phyloP scores from a whole-genome alignment of 2,329 filamentous ascomycete species.

The Diaporthe velutina region DNA sequence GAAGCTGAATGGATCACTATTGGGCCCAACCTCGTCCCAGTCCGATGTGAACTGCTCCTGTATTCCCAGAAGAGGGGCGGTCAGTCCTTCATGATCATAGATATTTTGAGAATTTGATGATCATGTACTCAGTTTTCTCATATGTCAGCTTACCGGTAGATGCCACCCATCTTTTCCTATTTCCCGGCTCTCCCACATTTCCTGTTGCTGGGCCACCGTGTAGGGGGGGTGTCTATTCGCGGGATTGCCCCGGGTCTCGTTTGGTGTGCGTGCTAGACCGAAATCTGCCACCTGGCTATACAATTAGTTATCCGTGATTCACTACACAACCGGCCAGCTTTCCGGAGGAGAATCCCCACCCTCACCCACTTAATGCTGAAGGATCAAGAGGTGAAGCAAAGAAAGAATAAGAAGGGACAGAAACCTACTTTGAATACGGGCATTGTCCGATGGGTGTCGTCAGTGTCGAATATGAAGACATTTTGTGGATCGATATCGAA shows the following conservation, averaged over 20 bases:
- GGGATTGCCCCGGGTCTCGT: neutral
- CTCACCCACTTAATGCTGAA: neutral
- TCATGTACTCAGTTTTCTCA: too few relatives aligned
- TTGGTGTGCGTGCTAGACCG: neutral
- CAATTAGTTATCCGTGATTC: neutral
- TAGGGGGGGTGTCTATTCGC: neutral
- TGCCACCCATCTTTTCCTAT: neutral
- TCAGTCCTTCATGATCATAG: too few relatives aligned
- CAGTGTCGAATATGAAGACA: neutral
- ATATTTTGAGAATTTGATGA: neutral
- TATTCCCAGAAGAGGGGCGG: too few relatives aligned
- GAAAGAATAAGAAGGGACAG: neutral
- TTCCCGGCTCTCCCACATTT: neutral
- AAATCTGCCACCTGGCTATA: constrained; percentile 7
- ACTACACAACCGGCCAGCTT: neutral
- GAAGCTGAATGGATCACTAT: neutral
- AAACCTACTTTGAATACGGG: constrained; percentile 3
- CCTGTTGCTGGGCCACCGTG: rapidly evolving
- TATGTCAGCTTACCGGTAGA: constrained; percentile 18
- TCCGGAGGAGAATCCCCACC: neutral
- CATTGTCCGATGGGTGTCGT: neutral
- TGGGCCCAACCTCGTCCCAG: neutral
- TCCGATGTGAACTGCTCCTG: constrained; percentile 27
- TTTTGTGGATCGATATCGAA: constrained; percentile 14
- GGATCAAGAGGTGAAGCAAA: neutral